Evolutionary conservation across 768 basidiomycete genomes (phyloP), one percentile per base, ranked within the genome.

Genomic region (Collybiopsis luxurians): DNA sequence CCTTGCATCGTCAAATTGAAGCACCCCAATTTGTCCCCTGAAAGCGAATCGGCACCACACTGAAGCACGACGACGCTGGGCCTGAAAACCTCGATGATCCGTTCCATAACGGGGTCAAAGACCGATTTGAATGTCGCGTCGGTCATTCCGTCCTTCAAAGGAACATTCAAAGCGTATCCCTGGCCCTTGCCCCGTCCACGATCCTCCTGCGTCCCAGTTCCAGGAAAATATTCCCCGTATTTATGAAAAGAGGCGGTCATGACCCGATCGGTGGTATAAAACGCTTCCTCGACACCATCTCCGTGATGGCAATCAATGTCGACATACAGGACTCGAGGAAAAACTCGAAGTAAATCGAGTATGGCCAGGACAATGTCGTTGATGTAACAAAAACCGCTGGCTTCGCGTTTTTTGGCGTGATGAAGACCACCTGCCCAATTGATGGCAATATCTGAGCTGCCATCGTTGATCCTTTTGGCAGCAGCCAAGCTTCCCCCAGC

Each of bases 221-320:
- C 88, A 0, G 90, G 90, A 67, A 95, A 96, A 67, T 88, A 95
- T 65, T 97, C 95, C 17, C 97, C 96, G 64, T 91, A 98, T 71
- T 98, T 96, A 75, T 98, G 97, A 69, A 99, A 96, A 47, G 90
- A 92, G 65, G 87, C 90, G 2, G 96, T 98, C 90, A 98, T 95
- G 64, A 98, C 97, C 50, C 97, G 80, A 69, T 98, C 92, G 3
- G 93, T 96, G 34, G 92, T 95, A 69, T 97, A 98, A 76, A 98
- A 98, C 2, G 96, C 97, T 68, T 98, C 97, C 65, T 99, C 97
- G 31, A 98, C 97, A 13, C 96, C 96, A 68, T 98, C 97, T 17
- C 97, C 96, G 69, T 99, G 97, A 69, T 98, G 97, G 50, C 94
- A 94, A 71, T 98, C 97, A 58, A 98, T 95, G 73, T 99, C 96